Evolutionary conservation across 495 filamentous ascomycete species (phyloP), one percentile per base, ranked within the genome.

Genomic region (Hyphodiscus hymeniophilus): DNA sequence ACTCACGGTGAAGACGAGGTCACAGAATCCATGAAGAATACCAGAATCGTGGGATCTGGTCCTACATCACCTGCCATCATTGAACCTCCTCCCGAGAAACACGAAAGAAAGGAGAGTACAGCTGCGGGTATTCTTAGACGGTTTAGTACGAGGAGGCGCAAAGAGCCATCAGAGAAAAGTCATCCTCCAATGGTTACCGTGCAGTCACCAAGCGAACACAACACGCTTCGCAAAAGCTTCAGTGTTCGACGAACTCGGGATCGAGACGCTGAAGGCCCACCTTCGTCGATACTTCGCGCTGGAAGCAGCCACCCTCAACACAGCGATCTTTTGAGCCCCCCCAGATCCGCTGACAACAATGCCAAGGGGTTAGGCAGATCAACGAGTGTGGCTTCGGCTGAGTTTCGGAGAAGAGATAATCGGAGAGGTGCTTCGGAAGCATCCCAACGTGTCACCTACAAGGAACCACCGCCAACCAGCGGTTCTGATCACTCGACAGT

Each of bases 1-100:
- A 97, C 92, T 0, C 94, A 97, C 60, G 94, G 92, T 34, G 92
- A 97, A 64, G 92, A 97, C 52, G 94, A 99, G 28, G 76, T 90
- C 13, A 70, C 80, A 3, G 85, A 92, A 41, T 76, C 74, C 3
- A 68, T 87, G 65, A 87, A 89, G 64, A 84, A 82, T 57, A 64
- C 84, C 15, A 80, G 89, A 61, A 54, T 85, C 56, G 62, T 75
- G 45, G 59, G 72, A 6, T 32, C 51, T 3, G 50, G 50, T 30
- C 64, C 71, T 49, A 71, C 80, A 59, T 62, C 70, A 11, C 71
- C 77, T 2, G 71, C 76, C 21, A 67, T 76, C 17, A 72, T 80
- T 32, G 67, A 78, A 34, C 71, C 75, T 12, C 67, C 77, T 0
- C 72, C 72, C 1, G 69, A 77, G 3, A 85, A 89, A 39, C 54